phyloP scores from a whole-genome alignment of 2,329 filamentous ascomycete species.

The Claviceps arundinis region DNA sequence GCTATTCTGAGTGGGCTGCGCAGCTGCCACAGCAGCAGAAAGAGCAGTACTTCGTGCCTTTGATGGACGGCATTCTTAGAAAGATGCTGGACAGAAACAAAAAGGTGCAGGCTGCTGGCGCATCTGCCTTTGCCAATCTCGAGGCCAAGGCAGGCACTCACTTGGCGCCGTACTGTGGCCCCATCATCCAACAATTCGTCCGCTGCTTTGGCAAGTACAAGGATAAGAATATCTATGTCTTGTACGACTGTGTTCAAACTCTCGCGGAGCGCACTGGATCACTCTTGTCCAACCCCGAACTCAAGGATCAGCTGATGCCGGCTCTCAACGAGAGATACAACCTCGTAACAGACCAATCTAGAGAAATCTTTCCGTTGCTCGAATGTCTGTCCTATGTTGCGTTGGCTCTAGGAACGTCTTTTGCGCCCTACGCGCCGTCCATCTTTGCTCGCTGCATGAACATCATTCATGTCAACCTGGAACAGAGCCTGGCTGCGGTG shows the following conservation, averaged over 20 bases:
- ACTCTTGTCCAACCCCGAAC: conserved; percentile 63
- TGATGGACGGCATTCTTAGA: conserved; percentile 91
- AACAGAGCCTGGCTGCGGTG: conserved; percentile 60
- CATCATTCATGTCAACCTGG: conserved; percentile 83
- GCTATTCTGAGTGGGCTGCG: conserved; percentile 88
- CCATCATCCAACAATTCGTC: conserved; percentile 87
- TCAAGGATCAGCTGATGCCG: conserved; percentile 84
- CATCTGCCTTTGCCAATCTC: conserved; percentile 88
- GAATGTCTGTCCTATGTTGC: conserved; percentile 94
- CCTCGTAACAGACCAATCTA: conserved; percentile 73
- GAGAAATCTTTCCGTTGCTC: conserved; percentile 88
- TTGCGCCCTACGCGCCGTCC: conserved; percentile 71
- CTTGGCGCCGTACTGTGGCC: conserved; percentile 72
- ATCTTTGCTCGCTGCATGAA: conserved; percentile 81
- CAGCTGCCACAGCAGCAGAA: conserved; percentile 56
- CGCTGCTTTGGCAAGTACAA: conserved; percentile 91
- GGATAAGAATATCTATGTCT: conserved; percentile 96
- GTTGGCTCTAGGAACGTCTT: conserved; percentile 67
- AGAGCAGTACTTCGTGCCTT: conserved; percentile 74
- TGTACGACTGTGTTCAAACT: conserved; percentile 97
- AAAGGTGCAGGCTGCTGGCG: conserved; percentile 90
- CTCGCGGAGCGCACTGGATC: conserved; percentile 82
- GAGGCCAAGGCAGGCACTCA: conserved; percentile 82
- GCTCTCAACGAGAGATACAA: conserved; percentile 81
- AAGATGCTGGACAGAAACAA: conserved; percentile 98